Evolutionary conservation across 345 rosid species (phyloP), one percentile per base, ranked within the genome.

Genomic region (Melastoma malabathricum): DNA sequence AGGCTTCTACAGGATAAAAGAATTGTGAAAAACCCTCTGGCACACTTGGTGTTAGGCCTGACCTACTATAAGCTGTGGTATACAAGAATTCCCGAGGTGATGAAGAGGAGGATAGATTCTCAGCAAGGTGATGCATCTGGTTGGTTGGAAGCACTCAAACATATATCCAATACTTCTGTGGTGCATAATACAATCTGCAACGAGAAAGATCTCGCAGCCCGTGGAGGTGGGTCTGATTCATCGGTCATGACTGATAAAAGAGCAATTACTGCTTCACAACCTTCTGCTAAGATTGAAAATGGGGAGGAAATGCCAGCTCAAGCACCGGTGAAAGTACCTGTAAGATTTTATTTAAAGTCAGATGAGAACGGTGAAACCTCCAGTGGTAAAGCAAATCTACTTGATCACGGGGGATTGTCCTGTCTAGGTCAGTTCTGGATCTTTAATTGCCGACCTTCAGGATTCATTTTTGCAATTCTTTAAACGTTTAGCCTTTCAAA

Each of bases 201-300:
- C 56, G 51, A 57, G 49, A 69, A 69, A 27, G 63, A 73, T 15
- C 66, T 55, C 34, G 56, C 72, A 56, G 69, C 62, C 44, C 54
- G 46, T 16, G 68, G 55, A 48, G 48, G 51, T 52, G 67, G 59
- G 52, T 80, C 96, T 25, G 79, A 71, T 44, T 41, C 85, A 16
- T 85, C 97, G n/a, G 75, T 89, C 66, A 71, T 74, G 86, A 74
- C 76, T 46, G 62, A 65, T 44, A 79, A 69, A 67, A 58, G 55
- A 55, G 15, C 45, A 16, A 47, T 63, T 4, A 56, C 6, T 6
- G 38, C 38, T 29, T 29, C 38, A 5, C 53, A 71, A 43, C 16
- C 54, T 38, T 67, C 64, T 46, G 47, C 61, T 60, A 65, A 69
- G 61, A 81, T 27, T 50, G 71, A 56, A 51, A 46, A 56, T 52